Evolutionary conservation across 352 stramenopile genomes (phyloP).

Genomic region (Phytophthora parvispora): DNA sequence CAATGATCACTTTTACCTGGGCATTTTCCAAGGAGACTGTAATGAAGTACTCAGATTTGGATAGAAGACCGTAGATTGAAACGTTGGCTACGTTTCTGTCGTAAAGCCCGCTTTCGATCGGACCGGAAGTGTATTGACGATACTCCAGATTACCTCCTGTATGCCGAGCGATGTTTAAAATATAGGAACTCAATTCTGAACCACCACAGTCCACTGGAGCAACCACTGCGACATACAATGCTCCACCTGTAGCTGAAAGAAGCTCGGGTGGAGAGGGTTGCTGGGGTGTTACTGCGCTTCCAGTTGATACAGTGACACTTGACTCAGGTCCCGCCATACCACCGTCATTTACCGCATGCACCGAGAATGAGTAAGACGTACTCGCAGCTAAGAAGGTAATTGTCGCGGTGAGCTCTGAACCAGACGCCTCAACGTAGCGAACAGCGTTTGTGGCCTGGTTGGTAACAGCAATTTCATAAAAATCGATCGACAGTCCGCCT

Average conservation of each 20-base stretch:
- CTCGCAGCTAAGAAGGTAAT: conserved; percentile 36
- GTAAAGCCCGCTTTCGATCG: conserved; percentile 5
- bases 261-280: conserved; percentile 35
- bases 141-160: conserved; percentile 24
- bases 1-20: conserved; percentile 13
- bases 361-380: conserved; percentile 37
- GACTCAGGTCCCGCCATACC: conserved; percentile 10
- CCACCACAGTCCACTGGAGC: conserved; percentile 55
- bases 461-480: conserved; percentile 33
- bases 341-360: conserved; percentile 40
- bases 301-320: conserved; percentile 19
- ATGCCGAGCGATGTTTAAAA: conserved; percentile 39
- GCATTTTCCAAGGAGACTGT: conserved; percentile 24
- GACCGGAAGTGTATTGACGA: conserved; percentile 11
- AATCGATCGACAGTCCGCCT: conserved; percentile 36
- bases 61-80: conserved; percentile 43
- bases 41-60: conserved; percentile 48
- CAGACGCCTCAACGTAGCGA: conserved; percentile 15
- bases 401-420: not conserved
- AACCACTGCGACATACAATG: conserved; percentile 45
- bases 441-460: conserved; percentile 6
- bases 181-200: conserved; percentile 24
- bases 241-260: conserved; percentile 52
- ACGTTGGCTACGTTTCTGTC: conserved; percentile 27
- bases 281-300: conserved; percentile 10